Conservation (phyloP, 768 basidiomycete genomes). For the Macrolepiota albuminosa region DNA sequence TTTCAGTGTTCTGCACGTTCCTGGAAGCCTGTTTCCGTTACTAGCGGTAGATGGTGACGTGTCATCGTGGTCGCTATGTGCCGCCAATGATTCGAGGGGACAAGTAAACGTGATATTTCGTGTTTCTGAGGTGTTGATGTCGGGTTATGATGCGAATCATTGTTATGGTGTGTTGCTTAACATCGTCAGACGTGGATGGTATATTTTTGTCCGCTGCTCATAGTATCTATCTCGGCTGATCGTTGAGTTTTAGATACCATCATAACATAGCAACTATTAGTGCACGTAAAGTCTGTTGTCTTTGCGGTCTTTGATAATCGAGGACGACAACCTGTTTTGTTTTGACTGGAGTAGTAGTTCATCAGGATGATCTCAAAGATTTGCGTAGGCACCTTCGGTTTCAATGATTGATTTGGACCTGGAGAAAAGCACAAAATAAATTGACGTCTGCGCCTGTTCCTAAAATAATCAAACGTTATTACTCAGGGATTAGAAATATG, state of each 20-base stretch:
- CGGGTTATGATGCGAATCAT: background rate
- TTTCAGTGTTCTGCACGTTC: slow-evolving; percentile 26
- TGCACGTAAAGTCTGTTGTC: background rate
- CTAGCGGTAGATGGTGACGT: slow-evolving; percentile 28
- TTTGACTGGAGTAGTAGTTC: background rate
- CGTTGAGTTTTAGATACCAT: background rate
- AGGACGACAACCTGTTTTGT: background rate
- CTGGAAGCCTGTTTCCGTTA: slow-evolving; percentile 17
- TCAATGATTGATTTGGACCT: background rate
- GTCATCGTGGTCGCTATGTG: slow-evolving; percentile 37
- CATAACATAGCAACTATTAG: background rate
- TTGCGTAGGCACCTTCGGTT: background rate
- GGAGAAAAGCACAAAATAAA: background rate
- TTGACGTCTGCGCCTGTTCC: background rate
- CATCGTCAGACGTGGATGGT: background rate
- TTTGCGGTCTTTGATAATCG: background rate
- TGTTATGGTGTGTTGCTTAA: slow-evolving; percentile 7
- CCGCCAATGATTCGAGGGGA: slow-evolving; percentile 19
- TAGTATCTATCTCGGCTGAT: background rate
- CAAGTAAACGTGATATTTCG: slow-evolving; percentile 36
- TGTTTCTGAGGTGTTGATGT: slow-evolving; percentile 14
- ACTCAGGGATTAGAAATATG: background rate
- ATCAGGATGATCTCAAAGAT: background rate
- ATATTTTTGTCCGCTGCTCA: background rate
- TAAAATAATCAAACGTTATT: background rate